Percentiles rank a stretch among this genome's conserved stretches.
Evolutionary conservation across 2,329 filamentous ascomycete species (phyloP).

Genomic region (Botrytis medusae): DNA sequence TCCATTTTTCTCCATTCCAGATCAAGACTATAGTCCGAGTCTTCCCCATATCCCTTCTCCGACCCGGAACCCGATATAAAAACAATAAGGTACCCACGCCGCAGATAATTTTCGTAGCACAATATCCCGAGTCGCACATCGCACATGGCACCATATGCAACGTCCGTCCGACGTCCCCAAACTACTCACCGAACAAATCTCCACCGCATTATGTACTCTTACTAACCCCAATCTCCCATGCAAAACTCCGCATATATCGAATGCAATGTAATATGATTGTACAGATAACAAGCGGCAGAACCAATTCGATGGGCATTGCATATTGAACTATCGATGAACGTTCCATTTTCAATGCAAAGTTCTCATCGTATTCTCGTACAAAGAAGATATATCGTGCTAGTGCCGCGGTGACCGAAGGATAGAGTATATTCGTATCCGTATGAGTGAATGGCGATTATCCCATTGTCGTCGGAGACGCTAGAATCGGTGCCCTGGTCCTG

Average conservation of each 20-base stretch:
- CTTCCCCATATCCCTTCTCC: neutral
- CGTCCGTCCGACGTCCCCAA: constrained; percentile 3
- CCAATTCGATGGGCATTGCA: neutral
- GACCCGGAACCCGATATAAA: neutral
- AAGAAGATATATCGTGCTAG: neutral
- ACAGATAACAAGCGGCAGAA: neutral
- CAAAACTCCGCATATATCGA: constrained; percentile 8
- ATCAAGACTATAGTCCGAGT: neutral
- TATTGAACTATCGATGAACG: neutral
- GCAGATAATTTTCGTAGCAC: constrained; percentile 1
- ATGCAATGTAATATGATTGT: neutral
- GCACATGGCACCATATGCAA: neutral
- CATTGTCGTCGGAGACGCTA: neutral
- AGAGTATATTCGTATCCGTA: neutral
- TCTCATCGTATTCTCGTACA: neutral
- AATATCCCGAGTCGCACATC: constrained; percentile 3
- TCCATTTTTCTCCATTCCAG: neutral
- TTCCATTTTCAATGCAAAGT: neutral
- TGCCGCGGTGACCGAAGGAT: neutral
- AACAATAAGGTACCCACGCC: neutral
- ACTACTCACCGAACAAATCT: neutral
- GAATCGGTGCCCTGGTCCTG: neutral
- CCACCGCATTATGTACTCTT: neutral
- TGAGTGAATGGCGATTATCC: neutral
- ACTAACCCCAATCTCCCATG: neutral